Evolutionary conservation across 108 stramenopile genomes (phyloP), one percentile per base, ranked within the genome.

Genomic region (Fragilaria crotonensis): DNA sequence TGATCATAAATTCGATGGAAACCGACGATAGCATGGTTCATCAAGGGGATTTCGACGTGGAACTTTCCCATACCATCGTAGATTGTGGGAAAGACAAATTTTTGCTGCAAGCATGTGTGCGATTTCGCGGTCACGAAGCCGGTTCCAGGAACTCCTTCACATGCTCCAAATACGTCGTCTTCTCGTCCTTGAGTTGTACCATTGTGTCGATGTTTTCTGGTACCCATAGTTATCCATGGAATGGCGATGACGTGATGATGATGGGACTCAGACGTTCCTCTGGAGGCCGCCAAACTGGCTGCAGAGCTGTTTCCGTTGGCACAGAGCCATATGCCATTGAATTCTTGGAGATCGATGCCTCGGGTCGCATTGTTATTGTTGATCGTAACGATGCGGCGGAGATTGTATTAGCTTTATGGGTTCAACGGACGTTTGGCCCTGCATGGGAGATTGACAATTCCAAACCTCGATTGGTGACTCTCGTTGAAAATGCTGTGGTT

Each of bases 61-160:
- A 32, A 30, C 58, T 67, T 11, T 66, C 67, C 4, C 59, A 57
- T n/a, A 67, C 21, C 17, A 25, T 80, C 29, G 75, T 63, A 0
- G 72, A 68, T 19, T 80, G 79, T 60, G 79, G 79, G 32, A 60
- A 73, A 30, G 75, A 75, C 22, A 56, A 70, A 44, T 77, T 80
- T 45, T 55, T 80, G 69, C 49, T 77, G 4, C 69, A 77, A 48
- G 75, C 71, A 2, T 47, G 60, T 17, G 62, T 79, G 1, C 21
- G 30, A 21, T 62, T 71, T 27, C 66, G 64, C 23, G 21, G 23
- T 2, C 21, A 57, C 25, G 30, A 20, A 4, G 57, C 27, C 18
- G n/a, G n/a, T n/a, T n/a, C n/a, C n/a, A 9, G 36, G 2, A 26
- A 33, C n/a, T 45, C 72, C 2, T 36, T 36, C 21, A 28, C 54